Conservation (phyloP, 1,139 yeast genomes). For the Saccharomyces hybrid region DNA sequence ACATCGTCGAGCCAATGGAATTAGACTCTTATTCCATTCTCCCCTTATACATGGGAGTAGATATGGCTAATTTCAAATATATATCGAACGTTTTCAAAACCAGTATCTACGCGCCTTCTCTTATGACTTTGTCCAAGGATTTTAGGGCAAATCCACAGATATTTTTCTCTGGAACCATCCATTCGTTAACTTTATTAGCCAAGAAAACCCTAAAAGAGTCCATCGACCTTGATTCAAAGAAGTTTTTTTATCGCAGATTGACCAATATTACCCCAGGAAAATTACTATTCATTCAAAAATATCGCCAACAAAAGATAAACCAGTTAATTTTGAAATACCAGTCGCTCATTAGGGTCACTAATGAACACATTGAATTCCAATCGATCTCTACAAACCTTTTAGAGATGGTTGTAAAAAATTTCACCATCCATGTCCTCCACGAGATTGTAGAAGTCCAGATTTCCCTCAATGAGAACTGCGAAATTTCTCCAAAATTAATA, state of each 20-base stretch:
- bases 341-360: conserved; percentile 20
- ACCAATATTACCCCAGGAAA: conserved; percentile 20
- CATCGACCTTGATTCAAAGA: conserved; percentile 8
- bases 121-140: conserved; percentile 4
- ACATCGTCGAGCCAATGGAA: conserved; percentile 4
- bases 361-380: conserved; percentile 20
- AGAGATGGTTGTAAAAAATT: conserved; percentile 18
- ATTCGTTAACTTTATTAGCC: conserved; percentile 15
- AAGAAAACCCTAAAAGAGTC: conserved; percentile 11
- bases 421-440: conserved; percentile 26
- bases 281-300: conserved; percentile 18
- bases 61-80: conserved; percentile 13
- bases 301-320: conserved; percentile 14
- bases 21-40: conserved; percentile 6
- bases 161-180: conserved; percentile 15
- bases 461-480: conserved; percentile 8
- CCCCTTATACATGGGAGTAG: conserved; percentile 13
- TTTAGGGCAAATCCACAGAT: conserved; percentile 9
- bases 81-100: conserved; percentile 11
- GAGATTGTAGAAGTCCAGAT: conserved; percentile 24
- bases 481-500: background rate
- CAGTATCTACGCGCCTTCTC: conserved; percentile 13
- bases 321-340: conserved; percentile 25
- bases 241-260: conserved; percentile 15
- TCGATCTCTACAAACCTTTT: conserved; percentile 18